Base-by-base conservation (phyloP, 2,329 filamentous ascomycete genomes). In the Aureobasidium musti region DNA sequence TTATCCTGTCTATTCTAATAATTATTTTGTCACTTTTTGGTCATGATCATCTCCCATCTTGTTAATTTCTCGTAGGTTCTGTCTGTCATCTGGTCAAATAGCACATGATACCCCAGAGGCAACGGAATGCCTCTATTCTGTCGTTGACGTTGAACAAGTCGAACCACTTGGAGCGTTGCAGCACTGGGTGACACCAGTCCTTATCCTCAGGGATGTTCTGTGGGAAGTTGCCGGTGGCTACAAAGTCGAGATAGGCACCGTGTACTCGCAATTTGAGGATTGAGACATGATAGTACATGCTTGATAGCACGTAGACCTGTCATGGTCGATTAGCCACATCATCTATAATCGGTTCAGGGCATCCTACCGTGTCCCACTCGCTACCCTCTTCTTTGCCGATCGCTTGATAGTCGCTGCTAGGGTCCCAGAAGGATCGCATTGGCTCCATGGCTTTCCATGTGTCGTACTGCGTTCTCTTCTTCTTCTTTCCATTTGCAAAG, bases 221-320 rank as follows among this genome's bases (percentile, higher is more conserved):
- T 2, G 73, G 75, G 3, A 78, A 63, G 43, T 72, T 71, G 8
- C 83, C 84, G 5, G 77, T 77, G 13, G 79, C 80, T 45, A 88
- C 76, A 69, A 82, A 82, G n/a, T 83, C 80, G 39, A 87, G 73
- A 72, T 88, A 88, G 23, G 80, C 77, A 28, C 77, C 76, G 73
- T 87, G 85, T 52, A 88, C 79, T 37, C 81, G 83, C 56, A 88
- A 77, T 70, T 84, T 85, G 63, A 88, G 73, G 56, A 89, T 81
- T 66, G 83, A 82, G 68, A 88, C 79, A 70, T 89, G 86, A 74
- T 87, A 86, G 73, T 87, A 87, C 69, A 88, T 78, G 28, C 84
- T 84, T 14, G 86, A 87, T 56, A 88, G 72, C 79, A 87, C 82
- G 75, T 85, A 87, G 61, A 88, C 81, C 84, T 88, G 71, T 11